Conservation (phyloP, 2,329 filamentous ascomycete genomes). For the Fusarium paranaense region DNA sequence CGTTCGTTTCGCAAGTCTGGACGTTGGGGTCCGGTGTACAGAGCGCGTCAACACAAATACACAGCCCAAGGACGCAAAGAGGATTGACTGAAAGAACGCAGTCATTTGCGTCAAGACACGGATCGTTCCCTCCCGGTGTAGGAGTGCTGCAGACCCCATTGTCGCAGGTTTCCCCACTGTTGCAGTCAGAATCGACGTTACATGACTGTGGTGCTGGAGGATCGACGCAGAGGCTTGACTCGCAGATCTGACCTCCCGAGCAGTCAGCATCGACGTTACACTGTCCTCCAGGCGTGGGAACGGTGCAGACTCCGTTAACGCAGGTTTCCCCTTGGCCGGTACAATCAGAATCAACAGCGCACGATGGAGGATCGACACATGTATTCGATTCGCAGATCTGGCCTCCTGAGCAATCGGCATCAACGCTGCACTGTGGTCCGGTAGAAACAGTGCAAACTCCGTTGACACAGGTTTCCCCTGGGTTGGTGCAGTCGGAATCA, state of each 20-base stretch:
- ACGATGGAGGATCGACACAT: background rate
- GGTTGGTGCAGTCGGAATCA: background rate
- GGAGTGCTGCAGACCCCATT: background rate
- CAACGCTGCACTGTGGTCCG: background rate
- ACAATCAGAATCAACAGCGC: conserved; percentile 7
- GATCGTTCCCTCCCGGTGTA: background rate
- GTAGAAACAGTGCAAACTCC: background rate
- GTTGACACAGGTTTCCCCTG: conserved; percentile 14
- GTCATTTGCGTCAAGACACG: conserved; percentile 7
- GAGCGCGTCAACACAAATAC: conserved; percentile 19
- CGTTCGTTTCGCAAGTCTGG: background rate
- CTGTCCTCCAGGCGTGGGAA: no score
- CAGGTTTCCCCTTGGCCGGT: conserved; percentile 13
- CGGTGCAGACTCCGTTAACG: background rate
- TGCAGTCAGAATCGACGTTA: conserved; percentile 6
- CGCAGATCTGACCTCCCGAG: no score
- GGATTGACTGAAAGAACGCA: conserved; percentile 12
- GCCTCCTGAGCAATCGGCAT: background rate
- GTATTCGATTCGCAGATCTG: background rate
- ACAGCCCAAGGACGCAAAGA: conserved; percentile 27
- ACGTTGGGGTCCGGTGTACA: conserved; percentile 3
- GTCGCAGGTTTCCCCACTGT: conserved; percentile 9
- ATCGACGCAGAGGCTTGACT: background rate
- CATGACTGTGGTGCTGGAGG: background rate
- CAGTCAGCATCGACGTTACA: no score